Evolutionary conservation across 805 yeast species (phyloP).

Genomic region (Candida xyloterini): DNA sequence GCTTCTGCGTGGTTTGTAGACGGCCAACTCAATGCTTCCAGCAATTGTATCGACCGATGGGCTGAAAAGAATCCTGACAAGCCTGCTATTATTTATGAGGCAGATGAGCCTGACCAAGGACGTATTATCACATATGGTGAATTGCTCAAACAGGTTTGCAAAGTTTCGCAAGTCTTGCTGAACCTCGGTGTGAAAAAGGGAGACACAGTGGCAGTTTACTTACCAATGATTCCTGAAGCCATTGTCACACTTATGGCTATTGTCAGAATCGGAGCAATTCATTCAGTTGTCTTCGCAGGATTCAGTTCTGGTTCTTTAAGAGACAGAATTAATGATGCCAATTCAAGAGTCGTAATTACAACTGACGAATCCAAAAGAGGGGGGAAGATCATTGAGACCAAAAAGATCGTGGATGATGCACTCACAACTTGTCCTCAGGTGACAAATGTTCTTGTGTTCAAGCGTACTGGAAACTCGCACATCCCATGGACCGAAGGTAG

Average conservation of each 20-base stretch:
- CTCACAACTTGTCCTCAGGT: conserved; percentile 64
- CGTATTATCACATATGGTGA: conserved; percentile 65
- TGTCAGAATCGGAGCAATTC: conserved; percentile 77
- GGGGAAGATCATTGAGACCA: conserved; percentile 75
- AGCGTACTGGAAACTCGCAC: conserved; percentile 64
- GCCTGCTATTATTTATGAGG: conserved; percentile 75
- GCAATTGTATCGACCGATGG: conserved; percentile 80
- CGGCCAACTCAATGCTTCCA: conserved; percentile 77
- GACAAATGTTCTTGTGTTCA: conserved; percentile 64
- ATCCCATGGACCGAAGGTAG: conserved; percentile 51
- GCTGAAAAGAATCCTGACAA: conserved; percentile 69
- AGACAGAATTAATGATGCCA: conserved; percentile 71
- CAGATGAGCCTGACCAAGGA: conserved; percentile 71
- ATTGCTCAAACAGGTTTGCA: conserved; percentile 65
- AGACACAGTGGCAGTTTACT: conserved; percentile 80
- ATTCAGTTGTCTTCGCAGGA: conserved; percentile 84
- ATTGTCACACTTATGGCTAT: conserved; percentile 73
- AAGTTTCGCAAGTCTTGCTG: conserved; percentile 66
- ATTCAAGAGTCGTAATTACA: conserved; percentile 69
- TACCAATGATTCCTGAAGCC: conserved; percentile 87
- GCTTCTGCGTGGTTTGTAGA: conserved; percentile 72
- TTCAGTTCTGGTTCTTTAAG: conserved; percentile 69
- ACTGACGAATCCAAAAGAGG: conserved; percentile 84
- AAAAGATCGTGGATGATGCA: conserved; percentile 81
- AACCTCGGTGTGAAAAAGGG: conserved; percentile 72